phyloP scores from a whole-genome alignment of 768 basidiomycete genomes.

The Lactarius evosmus region DNA sequence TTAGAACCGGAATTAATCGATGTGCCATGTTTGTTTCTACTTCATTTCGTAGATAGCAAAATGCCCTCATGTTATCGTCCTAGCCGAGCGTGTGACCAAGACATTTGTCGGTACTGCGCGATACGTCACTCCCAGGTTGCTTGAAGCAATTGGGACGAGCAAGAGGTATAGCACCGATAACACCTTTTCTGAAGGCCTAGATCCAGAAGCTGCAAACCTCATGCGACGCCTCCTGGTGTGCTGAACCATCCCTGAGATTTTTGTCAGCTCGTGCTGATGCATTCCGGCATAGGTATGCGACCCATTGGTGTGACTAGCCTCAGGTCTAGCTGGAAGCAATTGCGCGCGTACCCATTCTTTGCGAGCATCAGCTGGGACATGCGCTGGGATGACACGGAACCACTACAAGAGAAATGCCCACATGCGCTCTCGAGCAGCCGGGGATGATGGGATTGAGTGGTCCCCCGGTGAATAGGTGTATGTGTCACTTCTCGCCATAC shows the following conservation, averaged over 20 bases:
- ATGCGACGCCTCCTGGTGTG: conserved; percentile 73
- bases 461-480: conserved; percentile 43
- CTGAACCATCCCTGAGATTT: conserved; percentile 12
- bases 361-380: conserved; percentile 53
- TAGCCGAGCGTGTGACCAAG: conserved; percentile 50
- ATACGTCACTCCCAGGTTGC: conserved; percentile 84
- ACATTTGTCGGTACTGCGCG: conserved; percentile 93
- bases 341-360: conserved; percentile 65
- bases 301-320: conserved; percentile 58
- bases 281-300: conserved; percentile 34
- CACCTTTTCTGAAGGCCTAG: conserved; percentile 82
- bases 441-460: conserved; percentile 50
- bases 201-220: conserved; percentile 75
- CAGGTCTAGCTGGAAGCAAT: conserved; percentile 42
- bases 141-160: conserved; percentile 69
- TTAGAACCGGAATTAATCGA: conserved; percentile 86
- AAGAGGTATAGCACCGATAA: conserved; percentile 72
- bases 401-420: conserved; percentile 43
- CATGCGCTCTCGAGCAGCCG: conserved; percentile 5
- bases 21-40: conserved; percentile 44
- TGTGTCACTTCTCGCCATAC: conserved; percentile 21
- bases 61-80: conserved; percentile 24
- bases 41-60: conserved; percentile 31
- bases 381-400: conserved; percentile 63
- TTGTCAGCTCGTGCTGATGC: not conserved